Percentiles rank a stretch among this genome's conserved stretches.
phyloP scores from a whole-genome alignment of 257 asterid genomes.

The Rauvolfia tetraphylla region DNA sequence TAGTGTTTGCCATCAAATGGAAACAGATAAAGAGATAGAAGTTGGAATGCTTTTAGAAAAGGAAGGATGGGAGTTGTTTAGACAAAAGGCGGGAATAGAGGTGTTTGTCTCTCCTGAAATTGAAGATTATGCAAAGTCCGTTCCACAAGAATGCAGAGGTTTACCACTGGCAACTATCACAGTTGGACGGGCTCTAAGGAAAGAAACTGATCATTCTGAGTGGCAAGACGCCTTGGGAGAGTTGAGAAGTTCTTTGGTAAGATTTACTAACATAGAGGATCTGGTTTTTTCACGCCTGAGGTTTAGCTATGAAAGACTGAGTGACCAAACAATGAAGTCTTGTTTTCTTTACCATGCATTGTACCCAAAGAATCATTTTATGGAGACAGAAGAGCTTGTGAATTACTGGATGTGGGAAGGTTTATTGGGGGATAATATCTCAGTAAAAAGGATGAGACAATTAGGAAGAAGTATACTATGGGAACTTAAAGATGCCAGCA shows the following conservation, averaged over 20 bases:
- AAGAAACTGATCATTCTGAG: background rate
- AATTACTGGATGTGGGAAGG: slow-evolving; percentile 31
- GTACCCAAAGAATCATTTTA: slow-evolving; percentile 20
- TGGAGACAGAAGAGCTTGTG: slow-evolving; percentile 24
- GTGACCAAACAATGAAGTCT: slow-evolving; percentile 19
- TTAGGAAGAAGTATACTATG: slow-evolving; percentile 16
- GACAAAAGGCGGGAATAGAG: background rate
- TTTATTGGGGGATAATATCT: slow-evolving; percentile 18
- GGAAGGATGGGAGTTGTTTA: background rate
- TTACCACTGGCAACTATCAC: background rate
- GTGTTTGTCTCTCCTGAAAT: background rate
- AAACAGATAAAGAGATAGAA: background rate
- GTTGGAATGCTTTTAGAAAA: background rate
- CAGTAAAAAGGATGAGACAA: slow-evolving; percentile 14
- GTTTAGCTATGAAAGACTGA: slow-evolving; percentile 33
- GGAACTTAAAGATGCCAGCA: background rate
- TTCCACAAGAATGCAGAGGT: background rate
- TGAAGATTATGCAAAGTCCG: background rate
- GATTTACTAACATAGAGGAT: slow-evolving; percentile 21
- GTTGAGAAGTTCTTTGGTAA: slow-evolving; percentile 13
- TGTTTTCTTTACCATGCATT: slow-evolving; percentile 32
- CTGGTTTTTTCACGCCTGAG: slow-evolving; percentile 25
- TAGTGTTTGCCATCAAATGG: background rate
- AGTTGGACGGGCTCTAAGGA: background rate
- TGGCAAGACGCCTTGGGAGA: background rate